These are phyloP conservation scores for Fusarium sp. DNA, from an alignment of 2,329 filamentous ascomycete genomes.

Conservation along the genomic window DNA sequence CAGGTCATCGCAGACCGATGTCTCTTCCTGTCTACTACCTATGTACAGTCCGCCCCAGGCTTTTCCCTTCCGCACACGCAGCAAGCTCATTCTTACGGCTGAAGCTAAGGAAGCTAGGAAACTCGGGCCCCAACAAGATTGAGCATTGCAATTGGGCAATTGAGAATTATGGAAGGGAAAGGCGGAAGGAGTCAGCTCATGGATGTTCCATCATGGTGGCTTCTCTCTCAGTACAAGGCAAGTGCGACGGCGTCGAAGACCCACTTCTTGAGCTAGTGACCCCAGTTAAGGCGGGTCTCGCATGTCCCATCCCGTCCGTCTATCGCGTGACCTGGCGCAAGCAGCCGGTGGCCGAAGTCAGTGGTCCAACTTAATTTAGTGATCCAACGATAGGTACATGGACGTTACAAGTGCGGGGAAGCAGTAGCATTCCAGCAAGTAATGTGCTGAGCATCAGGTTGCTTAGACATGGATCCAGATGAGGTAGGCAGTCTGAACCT, in stretches of 20 bases:
- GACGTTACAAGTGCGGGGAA: conserved; percentile 25
- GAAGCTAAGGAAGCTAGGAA: conserved; percentile 11
- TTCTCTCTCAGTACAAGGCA: conserved; percentile 1
- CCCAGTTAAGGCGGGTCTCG: conserved; percentile 31
- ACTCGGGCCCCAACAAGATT: conserved; percentile 7
- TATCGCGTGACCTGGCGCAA: conserved; percentile 53
- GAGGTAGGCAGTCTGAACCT: neutral
- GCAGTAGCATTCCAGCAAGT: conserved; percentile 9
- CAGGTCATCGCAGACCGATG: conserved; percentile 44
- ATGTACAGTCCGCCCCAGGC: neutral
- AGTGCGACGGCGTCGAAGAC: conserved; percentile 1
- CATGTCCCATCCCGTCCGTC: conserved; percentile 44
- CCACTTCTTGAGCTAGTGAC: conserved; percentile 13
- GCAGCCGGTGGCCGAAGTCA: conserved; percentile 43
- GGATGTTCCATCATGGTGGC: conserved; percentile 21
- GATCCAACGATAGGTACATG: neutral
- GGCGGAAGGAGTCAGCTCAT: conserved; percentile 20
- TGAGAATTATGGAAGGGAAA: conserved; percentile 18
- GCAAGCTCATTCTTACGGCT: neutral
- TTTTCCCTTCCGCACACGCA: neutral
- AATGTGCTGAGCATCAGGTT: neutral
- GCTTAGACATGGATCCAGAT: neutral
- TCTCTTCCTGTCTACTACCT: conserved; percentile 14
- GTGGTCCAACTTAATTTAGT: conserved; percentile 19
- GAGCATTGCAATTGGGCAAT: conserved; percentile 30